A percentile compares a stretch with the other conserved stretches of the same genome.
phyloP scores from a whole-genome alignment of 192 early-diverging fungal genomes.

The Phycomyces blakesleeanus region DNA sequence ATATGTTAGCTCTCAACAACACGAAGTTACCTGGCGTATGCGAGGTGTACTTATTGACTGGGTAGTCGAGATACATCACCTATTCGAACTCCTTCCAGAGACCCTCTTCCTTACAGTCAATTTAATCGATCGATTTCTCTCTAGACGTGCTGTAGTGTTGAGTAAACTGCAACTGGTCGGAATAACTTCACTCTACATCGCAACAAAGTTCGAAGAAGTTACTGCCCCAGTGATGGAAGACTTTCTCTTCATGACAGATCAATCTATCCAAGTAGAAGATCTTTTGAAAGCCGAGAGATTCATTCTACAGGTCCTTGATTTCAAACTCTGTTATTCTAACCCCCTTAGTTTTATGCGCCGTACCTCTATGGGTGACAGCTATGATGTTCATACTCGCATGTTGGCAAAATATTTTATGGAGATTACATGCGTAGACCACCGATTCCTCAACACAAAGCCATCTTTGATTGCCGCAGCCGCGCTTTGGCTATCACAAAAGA shows the following conservation, averaged over 20 bases:
- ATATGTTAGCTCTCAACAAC: conserved; percentile 79
- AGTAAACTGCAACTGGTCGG: conserved; percentile 93
- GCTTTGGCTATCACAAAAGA: conserved; percentile 76
- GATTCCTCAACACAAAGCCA: conserved; percentile 65
- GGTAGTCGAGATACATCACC: conserved; percentile 89
- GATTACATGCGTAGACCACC: conserved; percentile 82
- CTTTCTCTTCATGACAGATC: conserved; percentile 85
- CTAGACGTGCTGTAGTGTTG: conserved; percentile 77
- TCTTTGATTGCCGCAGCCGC: conserved; percentile 76
- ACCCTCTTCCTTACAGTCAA: conserved; percentile 93
- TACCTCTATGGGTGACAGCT: conserved; percentile 82
- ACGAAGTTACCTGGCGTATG: conserved; percentile 90
- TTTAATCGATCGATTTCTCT: conserved; percentile 93
- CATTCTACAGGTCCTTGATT: conserved; percentile 82
- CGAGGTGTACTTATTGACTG: conserved; percentile 91
- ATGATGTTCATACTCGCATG: conserved; percentile 87
- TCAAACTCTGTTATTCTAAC: conserved; percentile 82
- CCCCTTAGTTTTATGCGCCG: conserved; percentile 93
- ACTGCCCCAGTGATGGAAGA: conserved; percentile 76
- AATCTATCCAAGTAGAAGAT: conserved; percentile 75
- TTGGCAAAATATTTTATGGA: conserved; percentile 97
- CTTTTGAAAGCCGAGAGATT: conserved; percentile 90
- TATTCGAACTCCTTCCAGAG: conserved; percentile 90
- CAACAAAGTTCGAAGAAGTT: conserved; percentile 95
- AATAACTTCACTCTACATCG: conserved; percentile 83